These are phyloP conservation scores for Abelmoschus esculentus DNA, from an alignment of 345 rosid genomes.

Conservation along the genomic window DNA sequence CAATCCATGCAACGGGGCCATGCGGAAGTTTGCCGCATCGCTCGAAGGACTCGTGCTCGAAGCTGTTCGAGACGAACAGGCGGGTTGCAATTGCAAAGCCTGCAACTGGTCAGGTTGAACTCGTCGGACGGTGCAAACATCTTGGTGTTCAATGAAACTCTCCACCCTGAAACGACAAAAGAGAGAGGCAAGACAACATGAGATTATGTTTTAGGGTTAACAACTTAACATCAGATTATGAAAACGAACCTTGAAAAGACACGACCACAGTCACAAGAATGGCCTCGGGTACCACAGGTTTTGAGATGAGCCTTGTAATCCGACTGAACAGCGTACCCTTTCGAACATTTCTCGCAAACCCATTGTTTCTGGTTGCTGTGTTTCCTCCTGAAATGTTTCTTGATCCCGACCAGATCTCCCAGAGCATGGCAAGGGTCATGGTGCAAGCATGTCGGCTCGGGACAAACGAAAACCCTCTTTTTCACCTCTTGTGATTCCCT, in stretches of 20 bases:
- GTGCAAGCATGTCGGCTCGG: not conserved
- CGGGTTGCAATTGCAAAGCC: not conserved
- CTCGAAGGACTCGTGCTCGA: not conserved
- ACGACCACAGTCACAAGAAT: not conserved
- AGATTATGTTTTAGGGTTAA: not conserved
- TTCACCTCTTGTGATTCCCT: not conserved
- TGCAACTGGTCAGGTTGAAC: not conserved
- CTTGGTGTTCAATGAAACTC: not conserved
- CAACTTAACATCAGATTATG: not conserved
- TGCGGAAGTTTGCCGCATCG: not conserved
- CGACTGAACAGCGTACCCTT: not conserved
- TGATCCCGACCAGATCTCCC: not conserved
- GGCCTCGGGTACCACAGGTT: not conserved
- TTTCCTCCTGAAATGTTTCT: not conserved
- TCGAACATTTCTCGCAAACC: not conserved
- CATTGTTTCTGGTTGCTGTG: not conserved
- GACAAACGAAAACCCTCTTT: not conserved
- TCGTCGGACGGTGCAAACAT: not conserved
- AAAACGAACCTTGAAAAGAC: not conserved
- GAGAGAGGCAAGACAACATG: not conserved
- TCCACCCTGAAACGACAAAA: not conserved
- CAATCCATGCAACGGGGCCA: not conserved
- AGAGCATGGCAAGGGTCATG: not conserved
- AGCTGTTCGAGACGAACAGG: not conserved
- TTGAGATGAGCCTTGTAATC: not conserved